Base-by-base conservation (phyloP, 805 yeast genomes). In the Lipomyces sp. region DNA sequence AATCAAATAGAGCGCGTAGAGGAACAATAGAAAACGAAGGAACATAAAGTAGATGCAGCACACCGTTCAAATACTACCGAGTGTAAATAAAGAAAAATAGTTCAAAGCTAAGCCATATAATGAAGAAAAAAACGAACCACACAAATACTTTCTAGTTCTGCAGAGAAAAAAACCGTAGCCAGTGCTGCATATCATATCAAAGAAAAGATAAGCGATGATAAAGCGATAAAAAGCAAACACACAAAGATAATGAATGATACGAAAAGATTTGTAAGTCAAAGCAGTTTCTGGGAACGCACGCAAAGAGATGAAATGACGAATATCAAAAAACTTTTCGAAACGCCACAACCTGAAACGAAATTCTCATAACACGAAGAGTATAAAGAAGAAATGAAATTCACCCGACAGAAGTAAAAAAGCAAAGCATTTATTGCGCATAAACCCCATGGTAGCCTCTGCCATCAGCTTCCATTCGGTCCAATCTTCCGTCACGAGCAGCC, bases 401-500 rank as follows among this genome's bases (percentile, higher is more conserved):
- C 30, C 53, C 24, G 64, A 53, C 34, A 51, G 54, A 10, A 18
- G 15, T 37, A 60, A 37, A n/a, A 59, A 11, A 13, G 3, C 24
- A 60, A 24, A 13, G 29, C 7, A 15, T 30, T 71, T 77, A 77
- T 69, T 77, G 80, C 57, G 80, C 79, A 64, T 77, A 78, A 24
- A 77, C 80, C 3, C 83, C 83, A 64, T 80, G 81, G 69, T 76
- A 77, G 18, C 79, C 81, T 66, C 80, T 76, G 8, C 85, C 72
- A 60, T 78, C 81, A 15, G 86, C 79, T 37, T 85, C 88, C 64
- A 86, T 75, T 33, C 85, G 77, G 71, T 85, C 88, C 50, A 85
- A 72, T 64, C 84, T 81, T 15, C 86, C 86, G 68, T 84, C 87
- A 65, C 86, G 80, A 10, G 87, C 85, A 62, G 87, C 87, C 42